Conservation (phyloP, 1,284 basidiomycete genomes). For the Leccinum subrobustum region DNA sequence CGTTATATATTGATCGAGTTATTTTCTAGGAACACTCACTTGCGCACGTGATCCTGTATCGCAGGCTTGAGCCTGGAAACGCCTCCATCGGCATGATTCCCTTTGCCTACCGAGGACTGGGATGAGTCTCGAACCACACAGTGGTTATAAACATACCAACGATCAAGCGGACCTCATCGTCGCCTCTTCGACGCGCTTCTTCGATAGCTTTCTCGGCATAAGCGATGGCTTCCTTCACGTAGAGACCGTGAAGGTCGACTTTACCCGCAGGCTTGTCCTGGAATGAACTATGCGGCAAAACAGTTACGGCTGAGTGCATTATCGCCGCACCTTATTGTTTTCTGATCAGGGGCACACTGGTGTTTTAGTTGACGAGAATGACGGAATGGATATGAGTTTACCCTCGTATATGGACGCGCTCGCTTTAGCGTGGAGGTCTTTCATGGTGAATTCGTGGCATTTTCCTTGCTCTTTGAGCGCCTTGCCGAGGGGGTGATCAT, state of each 20-base stretch:
- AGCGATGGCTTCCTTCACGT: constrained; percentile 84
- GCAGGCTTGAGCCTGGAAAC: constrained; percentile 89
- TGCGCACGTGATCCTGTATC: constrained; percentile 80
- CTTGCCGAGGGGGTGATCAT: constrained; percentile 78
- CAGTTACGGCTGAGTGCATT: background rate
- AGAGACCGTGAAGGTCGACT: constrained; percentile 88
- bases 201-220: constrained; percentile 68
- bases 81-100: constrained; percentile 80
- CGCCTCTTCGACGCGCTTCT: constrained; percentile 61
- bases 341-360: constrained; percentile 13
- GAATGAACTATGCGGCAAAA: constrained; percentile 1
- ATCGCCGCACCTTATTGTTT: constrained; percentile 25
- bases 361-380: background rate
- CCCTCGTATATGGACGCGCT: constrained; percentile 85
- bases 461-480: constrained; percentile 82
- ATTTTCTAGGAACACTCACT: constrained; percentile 41
- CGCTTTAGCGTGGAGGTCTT: constrained; percentile 78
- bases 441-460: constrained; percentile 75
- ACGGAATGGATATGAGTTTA: constrained; percentile 29
- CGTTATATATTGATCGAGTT: background rate
- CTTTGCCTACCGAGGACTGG: constrained; percentile 52
- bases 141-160: constrained; percentile 57
- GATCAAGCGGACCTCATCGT: constrained; percentile 72
- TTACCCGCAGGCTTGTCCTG: constrained; percentile 67
- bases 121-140: background rate